Percentiles rank a stretch among this genome's conserved stretches.
phyloP scores from a whole-genome alignment of 2,329 filamentous ascomycete species.

The Ophiostoma pallidulum region DNA sequence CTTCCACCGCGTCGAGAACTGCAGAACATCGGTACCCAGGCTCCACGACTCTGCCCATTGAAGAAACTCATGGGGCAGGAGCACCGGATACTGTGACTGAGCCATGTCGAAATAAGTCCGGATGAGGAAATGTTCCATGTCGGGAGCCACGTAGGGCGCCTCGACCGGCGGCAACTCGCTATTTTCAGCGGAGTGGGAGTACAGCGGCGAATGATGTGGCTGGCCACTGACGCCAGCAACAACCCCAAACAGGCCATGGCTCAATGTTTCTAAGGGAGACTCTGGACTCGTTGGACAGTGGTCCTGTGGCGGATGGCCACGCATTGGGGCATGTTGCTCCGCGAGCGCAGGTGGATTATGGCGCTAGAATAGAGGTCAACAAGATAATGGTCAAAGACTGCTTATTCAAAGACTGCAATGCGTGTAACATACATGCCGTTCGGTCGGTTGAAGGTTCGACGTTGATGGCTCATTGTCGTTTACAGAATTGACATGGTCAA shows the following conservation, averaged over 20 bases:
- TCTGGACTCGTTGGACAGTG: neutral
- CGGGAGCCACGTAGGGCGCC: neutral
- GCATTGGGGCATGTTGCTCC: neutral
- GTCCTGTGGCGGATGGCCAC: neutral
- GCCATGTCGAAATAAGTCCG: slow-evolving; percentile 21
- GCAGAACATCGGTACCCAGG: neutral
- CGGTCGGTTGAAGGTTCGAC: neutral
- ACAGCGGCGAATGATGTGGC: neutral
- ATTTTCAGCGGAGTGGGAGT: neutral
- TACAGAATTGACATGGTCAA: slow-evolving; percentile 16
- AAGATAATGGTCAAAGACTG: too few relatives aligned
- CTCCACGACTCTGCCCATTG: slow-evolving; percentile 8
- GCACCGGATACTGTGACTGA: slow-evolving; percentile 20
- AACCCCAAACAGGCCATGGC: neutral
- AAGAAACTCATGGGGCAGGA: slow-evolving; percentile 15
- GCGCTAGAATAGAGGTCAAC: neutral
- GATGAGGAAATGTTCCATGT: slow-evolving; percentile 18
- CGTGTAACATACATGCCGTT: neutral
- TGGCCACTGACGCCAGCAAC: neutral
- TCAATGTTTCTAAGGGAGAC: neutral
- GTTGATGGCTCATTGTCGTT: neutral
- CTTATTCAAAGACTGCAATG: too few relatives aligned
- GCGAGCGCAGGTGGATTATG: neutral
- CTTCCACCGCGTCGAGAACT: slow-evolving; percentile 15
- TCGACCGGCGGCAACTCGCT: neutral